Conservation (phyloP, 306 rosid genomes). For the Erythrophleum fordii region DNA sequence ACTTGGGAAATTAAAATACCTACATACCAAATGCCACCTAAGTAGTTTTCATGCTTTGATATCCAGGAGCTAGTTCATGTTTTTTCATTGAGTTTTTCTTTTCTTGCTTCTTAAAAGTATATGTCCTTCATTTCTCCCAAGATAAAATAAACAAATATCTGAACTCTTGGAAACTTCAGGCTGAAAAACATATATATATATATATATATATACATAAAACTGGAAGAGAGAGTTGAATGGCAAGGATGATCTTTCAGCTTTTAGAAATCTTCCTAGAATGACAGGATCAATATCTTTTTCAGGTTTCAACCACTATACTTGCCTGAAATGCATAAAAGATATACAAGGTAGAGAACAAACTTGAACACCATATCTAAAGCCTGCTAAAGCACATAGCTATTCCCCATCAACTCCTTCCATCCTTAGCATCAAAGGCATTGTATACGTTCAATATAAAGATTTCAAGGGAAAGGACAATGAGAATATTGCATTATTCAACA, state of each 20-base stretch:
- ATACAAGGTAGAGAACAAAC: background rate
- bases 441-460: background rate
- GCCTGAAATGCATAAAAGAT: background rate
- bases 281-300: background rate
- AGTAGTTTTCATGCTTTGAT: background rate
- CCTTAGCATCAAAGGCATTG: background rate
- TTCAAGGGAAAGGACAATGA: background rate
- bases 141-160: background rate
- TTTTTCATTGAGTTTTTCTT: background rate
- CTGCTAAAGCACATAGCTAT: background rate
- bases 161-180: background rate
- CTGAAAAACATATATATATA: no score
- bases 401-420: background rate
- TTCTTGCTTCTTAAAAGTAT: background rate
- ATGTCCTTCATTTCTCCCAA: background rate
- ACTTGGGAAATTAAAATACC: background rate
- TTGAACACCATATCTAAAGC: conserved; percentile 1
- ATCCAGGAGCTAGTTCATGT: background rate
- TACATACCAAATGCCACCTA: background rate
- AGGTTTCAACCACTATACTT: background rate
- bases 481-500: background rate
- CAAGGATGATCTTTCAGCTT: background rate
- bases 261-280: background rate
- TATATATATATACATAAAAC: background rate
- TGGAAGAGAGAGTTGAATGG: background rate